phyloP scores from a whole-genome alignment of 129 eudicot species.

The Rutidosis leptorrhynchoides region DNA sequence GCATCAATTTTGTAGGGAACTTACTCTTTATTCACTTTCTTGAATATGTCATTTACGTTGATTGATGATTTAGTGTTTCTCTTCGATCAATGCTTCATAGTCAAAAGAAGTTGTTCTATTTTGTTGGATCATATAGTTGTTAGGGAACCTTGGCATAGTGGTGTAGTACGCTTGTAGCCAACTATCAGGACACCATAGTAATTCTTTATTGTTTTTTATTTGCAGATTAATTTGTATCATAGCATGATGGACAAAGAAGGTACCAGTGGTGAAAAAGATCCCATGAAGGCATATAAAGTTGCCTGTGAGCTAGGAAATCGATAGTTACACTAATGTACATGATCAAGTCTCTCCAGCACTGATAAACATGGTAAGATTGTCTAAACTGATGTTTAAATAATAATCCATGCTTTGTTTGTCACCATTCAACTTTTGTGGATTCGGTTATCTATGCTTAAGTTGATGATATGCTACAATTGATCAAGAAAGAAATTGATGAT shows the following conservation, averaged over 20 bases:
- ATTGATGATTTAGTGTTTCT: no score
- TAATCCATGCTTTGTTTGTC: neutral
- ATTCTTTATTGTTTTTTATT: constrained; percentile 4
- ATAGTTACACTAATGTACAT: constrained; percentile 49
- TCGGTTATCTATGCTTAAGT: constrained; percentile 43
- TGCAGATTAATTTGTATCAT: constrained; percentile 78
- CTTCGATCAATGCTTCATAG: no score
- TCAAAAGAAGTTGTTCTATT: constrained; percentile 20
- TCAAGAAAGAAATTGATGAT: constrained; percentile 96
- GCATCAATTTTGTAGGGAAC: no score
- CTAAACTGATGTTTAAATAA: neutral
- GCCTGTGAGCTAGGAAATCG: constrained; percentile 83
- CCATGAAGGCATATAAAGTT: constrained; percentile 82
- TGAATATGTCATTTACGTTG: no score
- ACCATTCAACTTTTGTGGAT: neutral
- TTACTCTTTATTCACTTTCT: no score
- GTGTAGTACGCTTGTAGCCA: no score
- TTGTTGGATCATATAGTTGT: constrained; percentile 1
- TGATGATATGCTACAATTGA: constrained; percentile 93
- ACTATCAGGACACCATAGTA: constrained; percentile 11
- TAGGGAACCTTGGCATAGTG: no score
- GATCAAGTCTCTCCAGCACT: constrained; percentile 85
- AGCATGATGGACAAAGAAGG: constrained; percentile 84
- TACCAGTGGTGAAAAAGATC: constrained; percentile 61
- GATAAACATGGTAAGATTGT: constrained; percentile 59